Conservation (phyloP, 768 basidiomycete genomes). For the Boletales sp. region DNA sequence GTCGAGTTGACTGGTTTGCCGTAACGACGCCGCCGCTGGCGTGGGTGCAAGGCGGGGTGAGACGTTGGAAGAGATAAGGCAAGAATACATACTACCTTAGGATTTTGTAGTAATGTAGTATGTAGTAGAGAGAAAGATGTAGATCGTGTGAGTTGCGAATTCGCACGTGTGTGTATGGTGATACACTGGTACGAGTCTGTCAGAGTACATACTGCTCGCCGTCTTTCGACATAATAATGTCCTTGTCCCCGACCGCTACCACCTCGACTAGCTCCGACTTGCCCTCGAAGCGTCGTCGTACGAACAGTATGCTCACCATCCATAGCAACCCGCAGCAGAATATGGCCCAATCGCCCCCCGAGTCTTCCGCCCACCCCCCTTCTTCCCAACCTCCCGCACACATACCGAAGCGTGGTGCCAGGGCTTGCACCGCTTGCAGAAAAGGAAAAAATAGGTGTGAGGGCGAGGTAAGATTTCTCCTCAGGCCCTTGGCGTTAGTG, state of each 20-base stretch:
- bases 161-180: no score
- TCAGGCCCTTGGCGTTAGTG: conserved; percentile 27
- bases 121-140: neutral
- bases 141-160: neutral
- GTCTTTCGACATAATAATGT: conserved; percentile 41
- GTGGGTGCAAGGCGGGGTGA: neutral
- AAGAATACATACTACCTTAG: no score
- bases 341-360: conserved; percentile 36
- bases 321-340: conserved; percentile 14
- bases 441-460: conserved; percentile 93
- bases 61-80: no score
- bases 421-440: conserved; percentile 85
- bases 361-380: conserved; percentile 26
- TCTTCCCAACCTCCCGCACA: conserved; percentile 43
- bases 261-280: conserved; percentile 53
- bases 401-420: conserved; percentile 85
- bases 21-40: neutral
- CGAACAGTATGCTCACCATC: conserved; percentile 28
- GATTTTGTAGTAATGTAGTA: no score
- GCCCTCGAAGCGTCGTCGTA: conserved; percentile 57
- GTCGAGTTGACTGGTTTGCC: neutral
- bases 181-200: conserved; percentile 9
- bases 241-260: conserved; percentile 60
- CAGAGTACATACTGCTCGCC: conserved; percentile 5
- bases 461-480: conserved; percentile 64